Base-by-base conservation (phyloP, 805 yeast species). In the Candida taoyuanica region DNA sequence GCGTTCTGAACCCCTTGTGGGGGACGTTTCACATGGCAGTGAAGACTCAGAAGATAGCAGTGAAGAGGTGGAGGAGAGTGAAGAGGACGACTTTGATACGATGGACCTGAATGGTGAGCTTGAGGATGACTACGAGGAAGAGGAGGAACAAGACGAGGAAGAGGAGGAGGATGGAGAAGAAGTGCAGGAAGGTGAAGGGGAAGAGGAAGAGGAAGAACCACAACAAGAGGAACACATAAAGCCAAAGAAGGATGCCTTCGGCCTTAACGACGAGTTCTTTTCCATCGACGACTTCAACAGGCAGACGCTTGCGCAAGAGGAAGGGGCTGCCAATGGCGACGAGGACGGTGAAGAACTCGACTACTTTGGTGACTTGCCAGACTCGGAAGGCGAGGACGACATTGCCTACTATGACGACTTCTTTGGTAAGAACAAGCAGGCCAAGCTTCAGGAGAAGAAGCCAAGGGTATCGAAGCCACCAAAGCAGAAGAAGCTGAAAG, bases 251-350 rank as follows among this genome's bases (percentile, higher is more conserved):
- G 85, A 79, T 51, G 70, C 63, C 2, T 74, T 71, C 51, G 91
- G 88, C 1, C 68, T 89, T 21, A 85, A 89, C 55, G 95, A 86
- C 52, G 85, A 78, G 6, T 81, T 88, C 49, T 91, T 91, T 56
- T 78, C 85, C 43, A 76, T 91, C 29, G 95, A 87, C 48, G 85
- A 83, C 37, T 91, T 85, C 66, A 85, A 83, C 62, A 75, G 72
- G 53, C 87, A 80, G 56, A 76, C 79, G n/a, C 54, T 84, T 29
- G 83, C 74, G 4, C 70, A 77, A 50, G 91, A 83, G 44, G 58
- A 68, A 12, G 63, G 61, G 13, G 59, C 58, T 17, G 34, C 39
- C 12, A 30, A 39, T 9, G 55, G 52, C 24, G 64, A 59, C 23
- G 70, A 73, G 48, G 70, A 68, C 17, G 78, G 68, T 29, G 85